Base-by-base conservation (phyloP, 208 protist genomes). In the Trypanosoma theileri region DNA sequence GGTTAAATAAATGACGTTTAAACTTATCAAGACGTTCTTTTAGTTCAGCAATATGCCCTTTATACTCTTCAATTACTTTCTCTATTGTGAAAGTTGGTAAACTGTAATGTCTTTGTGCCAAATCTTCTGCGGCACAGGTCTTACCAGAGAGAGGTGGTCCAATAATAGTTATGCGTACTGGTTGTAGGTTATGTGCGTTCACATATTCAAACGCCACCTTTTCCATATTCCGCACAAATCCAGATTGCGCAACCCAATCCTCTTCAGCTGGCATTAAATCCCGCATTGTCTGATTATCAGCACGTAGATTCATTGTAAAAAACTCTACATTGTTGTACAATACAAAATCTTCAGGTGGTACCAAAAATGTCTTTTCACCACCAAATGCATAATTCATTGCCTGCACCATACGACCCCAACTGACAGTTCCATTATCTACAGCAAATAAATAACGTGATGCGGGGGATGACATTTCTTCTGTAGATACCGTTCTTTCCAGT, bases 131-230 rank as follows among this genome's bases (percentile, higher is more conserved):
- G 11, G 92, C 62, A 57, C 72, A 87, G 6, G 91, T 83, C 78
- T 97, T 98, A 40, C 96, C 96, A 2, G 84, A 77, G 50, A 89
- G 77, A 35, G 96, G 96, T 13, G 94, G 95, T 17, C 96, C 96
- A 9, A 95, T 70, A 4, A 98, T 31, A 10, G 80, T 75, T n/a
- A 97, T 46, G 48, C 91, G 86, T 22, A 98, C 75, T 0, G 96
- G 92, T 21, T 75, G 69, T 19, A 98, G 69, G 28, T 82, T 53
- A 41, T 86, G 84, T 13, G 68, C 82, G 9, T 51, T 68, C 17
- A 88, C 74, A 67, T 89, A 98, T 74, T 98, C 91, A 52, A 71
- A 50, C 24, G 86, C 82, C 9, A 97, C 69, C 11, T 80, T 80
- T 35, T 80, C 59, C 6, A 87, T 82, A 73, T 86, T 84, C 14